Percentiles rank a stretch among this genome's conserved stretches.
Evolutionary conservation across 2,329 filamentous ascomycete species (phyloP).

Genomic region (Fusarium pininemorale): DNA sequence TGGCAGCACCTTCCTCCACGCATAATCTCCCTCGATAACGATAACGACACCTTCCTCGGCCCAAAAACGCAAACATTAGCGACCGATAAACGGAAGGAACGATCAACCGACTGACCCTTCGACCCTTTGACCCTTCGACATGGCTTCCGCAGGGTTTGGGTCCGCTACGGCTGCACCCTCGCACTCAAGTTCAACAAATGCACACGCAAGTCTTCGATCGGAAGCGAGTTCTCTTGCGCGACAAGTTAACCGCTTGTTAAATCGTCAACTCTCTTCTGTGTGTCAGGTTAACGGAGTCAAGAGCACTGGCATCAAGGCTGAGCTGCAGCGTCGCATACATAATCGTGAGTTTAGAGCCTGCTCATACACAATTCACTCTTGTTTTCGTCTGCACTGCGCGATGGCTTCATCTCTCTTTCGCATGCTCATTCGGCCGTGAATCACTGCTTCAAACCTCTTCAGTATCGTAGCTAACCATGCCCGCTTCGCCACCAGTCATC

Average conservation of each 20-base stretch:
- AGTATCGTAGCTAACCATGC: slow-evolving; percentile 17
- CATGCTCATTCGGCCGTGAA: background rate
- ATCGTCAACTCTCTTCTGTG: slow-evolving; percentile 77
- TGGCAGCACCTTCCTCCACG: slow-evolving; percentile 23
- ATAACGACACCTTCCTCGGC: background rate
- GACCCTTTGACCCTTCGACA: slow-evolving; percentile 22
- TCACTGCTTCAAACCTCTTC: background rate
- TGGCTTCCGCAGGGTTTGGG: slow-evolving; percentile 40
- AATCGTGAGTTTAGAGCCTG: slow-evolving; percentile 68
- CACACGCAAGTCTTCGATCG: slow-evolving; percentile 44
- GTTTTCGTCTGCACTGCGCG: background rate
- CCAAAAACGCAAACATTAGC: background rate
- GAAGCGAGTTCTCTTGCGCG: slow-evolving; percentile 59
- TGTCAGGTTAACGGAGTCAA: slow-evolving; percentile 78
- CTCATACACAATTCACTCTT: background rate
- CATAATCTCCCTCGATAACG: background rate
- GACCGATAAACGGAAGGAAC: slow-evolving; percentile 11
- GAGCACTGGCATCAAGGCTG: slow-evolving; percentile 85
- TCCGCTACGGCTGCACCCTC: slow-evolving; percentile 26
- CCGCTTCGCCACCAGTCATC: slow-evolving; percentile 49
- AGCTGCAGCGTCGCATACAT: slow-evolving; percentile 81
- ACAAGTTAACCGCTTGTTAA: slow-evolving; percentile 59
- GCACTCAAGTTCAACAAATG: slow-evolving; percentile 4
- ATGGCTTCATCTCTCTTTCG: background rate
- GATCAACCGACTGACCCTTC: slow-evolving; percentile 5